Base-by-base conservation (phyloP, 1,284 basidiomycete genomes). In the Ganoderma resinaceum region DNA sequence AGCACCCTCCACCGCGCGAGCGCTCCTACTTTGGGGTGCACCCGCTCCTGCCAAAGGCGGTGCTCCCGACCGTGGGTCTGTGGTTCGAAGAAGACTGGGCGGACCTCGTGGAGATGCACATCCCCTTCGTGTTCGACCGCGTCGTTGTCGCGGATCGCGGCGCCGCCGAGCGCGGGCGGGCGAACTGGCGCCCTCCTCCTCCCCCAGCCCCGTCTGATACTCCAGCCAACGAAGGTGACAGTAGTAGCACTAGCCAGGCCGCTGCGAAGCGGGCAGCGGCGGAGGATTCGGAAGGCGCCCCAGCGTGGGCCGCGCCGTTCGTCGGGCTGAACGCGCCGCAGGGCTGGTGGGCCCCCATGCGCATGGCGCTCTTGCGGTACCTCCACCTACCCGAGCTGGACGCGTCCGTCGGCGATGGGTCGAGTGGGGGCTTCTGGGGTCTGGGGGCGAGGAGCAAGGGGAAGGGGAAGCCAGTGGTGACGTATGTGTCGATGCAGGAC, bases 81-180 rank as follows among this genome's bases (percentile, higher is more conserved):
- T 85, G 93, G 78, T 95, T 90, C 77, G 75, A 83, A 18, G 86
- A 91, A 70, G 95, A 96, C 76, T 94, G 92, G 88, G 82, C 84
- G 37, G 95, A 96, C 77, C 90, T 91, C 73, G 83, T 86, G 37
- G 83, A 86, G 66, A 87, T 94, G 73, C 82, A 84, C 26, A 85
- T 89, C 35, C 91, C 94, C 0, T 93, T 90, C 77, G 74, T 95
- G 26, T 83, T 94, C 61, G 91, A 94, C 72, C 89, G 93, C 8
- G 82, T 94, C 11, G 87, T 96, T 26, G 82, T 96, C 49, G 89
- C 89, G 1, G 95, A 96, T 75, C 84, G 91, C 42, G 86, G 86
- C 3, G 93, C 92, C 0, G 89, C 93, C 0, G 84, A 82, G 64
- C 82, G 85, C 53, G 83, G 81, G 61, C 80, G 83, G 6, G 78